Conservation (phyloP, 805 yeast species). For the Maudiozyma barnettii region DNA sequence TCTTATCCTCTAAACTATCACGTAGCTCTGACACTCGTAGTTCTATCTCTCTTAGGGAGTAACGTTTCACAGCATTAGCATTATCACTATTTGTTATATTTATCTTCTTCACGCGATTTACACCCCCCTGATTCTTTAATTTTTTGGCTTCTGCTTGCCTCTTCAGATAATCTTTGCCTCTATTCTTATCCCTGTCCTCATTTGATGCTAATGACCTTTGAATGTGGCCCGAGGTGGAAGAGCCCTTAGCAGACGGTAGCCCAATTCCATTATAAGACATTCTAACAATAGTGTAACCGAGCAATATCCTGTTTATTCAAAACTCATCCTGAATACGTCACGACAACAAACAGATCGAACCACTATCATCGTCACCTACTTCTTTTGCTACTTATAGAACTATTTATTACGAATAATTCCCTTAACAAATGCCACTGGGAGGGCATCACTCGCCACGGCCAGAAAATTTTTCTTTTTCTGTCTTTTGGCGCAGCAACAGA, state of each 20-base stretch:
- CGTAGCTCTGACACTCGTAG: slow-evolving; percentile 21
- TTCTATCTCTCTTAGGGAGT: slow-evolving; percentile 19
- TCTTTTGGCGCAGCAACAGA: too few species aligned
- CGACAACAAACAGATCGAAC: too few species aligned
- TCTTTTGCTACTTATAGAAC: too few species aligned
- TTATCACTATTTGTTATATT: neutral
- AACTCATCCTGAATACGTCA: too few species aligned
- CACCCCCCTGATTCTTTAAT: neutral
- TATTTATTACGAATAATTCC: too few species aligned
- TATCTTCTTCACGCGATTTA: neutral
- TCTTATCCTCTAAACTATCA: slow-evolving; percentile 20
- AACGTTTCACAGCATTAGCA: neutral
- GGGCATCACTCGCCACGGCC: neutral
- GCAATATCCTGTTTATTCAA: too few species aligned
- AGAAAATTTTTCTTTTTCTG: too few species aligned
- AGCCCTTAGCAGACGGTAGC: slow-evolving; percentile 26
- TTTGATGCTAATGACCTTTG: slow-evolving; percentile 23
- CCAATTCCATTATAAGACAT: slow-evolving; percentile 29
- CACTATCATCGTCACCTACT: too few species aligned
- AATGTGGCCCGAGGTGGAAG: slow-evolving; percentile 28
- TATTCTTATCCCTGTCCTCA: slow-evolving; percentile 5
- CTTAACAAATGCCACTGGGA: too few species aligned
- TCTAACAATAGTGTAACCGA: too few species aligned
- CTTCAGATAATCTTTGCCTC: slow-evolving; percentile 4
- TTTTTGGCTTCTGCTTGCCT: neutral